phyloP scores from a whole-genome alignment of 176 grass and related monocot genomes.

The Raddia distichophylla region DNA sequence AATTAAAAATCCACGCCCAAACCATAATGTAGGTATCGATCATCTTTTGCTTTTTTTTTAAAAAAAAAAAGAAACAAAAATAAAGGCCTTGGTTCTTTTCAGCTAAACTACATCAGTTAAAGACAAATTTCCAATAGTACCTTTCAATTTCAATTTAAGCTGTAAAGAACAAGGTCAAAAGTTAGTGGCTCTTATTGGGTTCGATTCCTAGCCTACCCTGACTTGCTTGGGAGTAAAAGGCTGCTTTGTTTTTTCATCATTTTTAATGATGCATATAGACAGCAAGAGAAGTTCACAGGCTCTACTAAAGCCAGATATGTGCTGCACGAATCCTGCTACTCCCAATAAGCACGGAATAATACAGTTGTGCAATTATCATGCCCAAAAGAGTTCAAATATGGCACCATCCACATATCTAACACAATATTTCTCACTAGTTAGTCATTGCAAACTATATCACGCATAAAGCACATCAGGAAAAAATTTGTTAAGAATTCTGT shows the following conservation, averaged over 20 bases:
- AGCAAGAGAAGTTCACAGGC: neutral
- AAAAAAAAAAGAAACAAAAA: too few species aligned
- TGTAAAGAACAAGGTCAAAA: too few species aligned
- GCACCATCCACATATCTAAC: constrained; percentile 9
- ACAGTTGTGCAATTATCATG: neutral
- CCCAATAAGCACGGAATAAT: neutral
- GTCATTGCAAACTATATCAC: neutral
- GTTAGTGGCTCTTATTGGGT: too few species aligned
- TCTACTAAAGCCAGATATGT: neutral
- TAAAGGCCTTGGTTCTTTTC: too few species aligned
- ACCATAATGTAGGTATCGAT: too few species aligned
- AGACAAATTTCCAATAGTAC: too few species aligned
- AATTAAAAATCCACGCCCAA: too few species aligned
- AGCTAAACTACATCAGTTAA: too few species aligned
- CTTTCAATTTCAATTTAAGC: too few species aligned
- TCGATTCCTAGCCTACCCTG: too few species aligned
- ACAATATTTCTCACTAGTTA: neutral
- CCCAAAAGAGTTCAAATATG: constrained; percentile 12
- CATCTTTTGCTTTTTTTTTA: too few species aligned
- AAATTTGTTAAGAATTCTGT: neutral
- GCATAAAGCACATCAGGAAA: neutral
- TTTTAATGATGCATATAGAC: neutral
- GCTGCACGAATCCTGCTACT: neutral
- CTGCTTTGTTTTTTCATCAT: neutral
- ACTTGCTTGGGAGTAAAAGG: too few species aligned